These are phyloP conservation scores for Ammopiptanthus mongolicus DNA, from an alignment of 306 rosid species.

Conservation along the genomic window DNA sequence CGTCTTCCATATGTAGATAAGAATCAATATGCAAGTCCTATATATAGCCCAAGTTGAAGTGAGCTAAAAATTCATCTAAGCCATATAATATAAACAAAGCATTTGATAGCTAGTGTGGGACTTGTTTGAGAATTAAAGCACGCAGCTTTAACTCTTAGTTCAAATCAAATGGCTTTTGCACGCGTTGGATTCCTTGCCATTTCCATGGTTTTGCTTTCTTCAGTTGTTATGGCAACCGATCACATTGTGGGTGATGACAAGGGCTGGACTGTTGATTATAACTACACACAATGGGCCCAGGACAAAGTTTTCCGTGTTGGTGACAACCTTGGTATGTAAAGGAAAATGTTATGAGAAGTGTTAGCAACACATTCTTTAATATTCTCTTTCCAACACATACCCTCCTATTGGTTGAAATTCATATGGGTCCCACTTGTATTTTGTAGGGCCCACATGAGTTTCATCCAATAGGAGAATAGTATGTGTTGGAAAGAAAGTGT, in stretches of 20 bases:
- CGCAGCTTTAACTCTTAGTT: neutral
- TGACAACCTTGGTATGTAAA: conserved; percentile 34
- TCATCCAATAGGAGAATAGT: too few relatives aligned
- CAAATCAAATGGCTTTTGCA: neutral
- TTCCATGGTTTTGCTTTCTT: conserved; percentile 1
- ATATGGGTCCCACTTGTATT: too few relatives aligned
- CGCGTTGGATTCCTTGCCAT: neutral
- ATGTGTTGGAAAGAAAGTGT: too few relatives aligned
- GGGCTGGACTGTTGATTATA: neutral
- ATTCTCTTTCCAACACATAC: too few relatives aligned
- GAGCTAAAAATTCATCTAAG: neutral
- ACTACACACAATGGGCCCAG: conserved; percentile 20
- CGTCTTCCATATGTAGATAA: neutral
- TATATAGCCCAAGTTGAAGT: neutral
- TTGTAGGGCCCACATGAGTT: too few relatives aligned
- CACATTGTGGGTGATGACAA: neutral
- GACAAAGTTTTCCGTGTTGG: conserved; percentile 39
- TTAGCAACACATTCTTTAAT: too few relatives aligned
- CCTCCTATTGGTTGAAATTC: too few relatives aligned
- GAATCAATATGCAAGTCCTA: neutral
- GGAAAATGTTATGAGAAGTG: too few relatives aligned
- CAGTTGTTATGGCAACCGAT: neutral
- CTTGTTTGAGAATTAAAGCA: neutral
- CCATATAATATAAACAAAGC: neutral
- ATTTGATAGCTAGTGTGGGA: too few relatives aligned